Base-by-base conservation (phyloP, 2,329 filamentous ascomycete species). In the Pseudonectria buxi region DNA sequence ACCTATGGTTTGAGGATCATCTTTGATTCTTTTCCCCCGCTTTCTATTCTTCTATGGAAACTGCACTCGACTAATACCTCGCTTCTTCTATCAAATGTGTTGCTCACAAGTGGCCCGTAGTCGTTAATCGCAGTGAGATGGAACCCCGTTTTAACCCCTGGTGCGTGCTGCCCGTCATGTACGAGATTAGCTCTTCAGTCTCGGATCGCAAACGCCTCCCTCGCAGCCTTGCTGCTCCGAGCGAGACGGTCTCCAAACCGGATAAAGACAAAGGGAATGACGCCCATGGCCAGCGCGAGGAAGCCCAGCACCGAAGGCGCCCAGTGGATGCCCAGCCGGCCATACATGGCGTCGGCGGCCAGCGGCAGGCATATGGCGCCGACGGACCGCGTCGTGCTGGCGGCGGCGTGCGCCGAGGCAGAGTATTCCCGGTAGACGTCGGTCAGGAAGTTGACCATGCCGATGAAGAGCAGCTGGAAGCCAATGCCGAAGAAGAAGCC, bases 401-500 rank as follows among this genome's bases (percentile, higher is more conserved):
- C 50, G 3, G 58, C 58, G 2, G 56, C 58, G 4, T 56, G 54
- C 2, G 57, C 58, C n/a, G 58, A 61, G 4, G 58, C 58, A 2
- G 57, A 60, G n/a, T 49, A 43, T 18, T 57, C 48, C 4, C 48
- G 51, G 25, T 50, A 61, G 7, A 57, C 54, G 25, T 61, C 58
- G 2, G 55, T 61, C 25, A 61, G 35, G 38, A 59, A 61, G 36
- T 61, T 61, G 26, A 50, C 40, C 53, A 61, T 59, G 26, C 54
- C 55, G 49, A 61, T 58, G 43, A 60, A 61, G 7, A 60, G 39
- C 6, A 61, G 42, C 36, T 58, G 55, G 33, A 53, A 50, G 10
- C 58, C 58, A 7, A 49, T 36, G 6, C 64, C 63, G 29, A 69
- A 73, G 26, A 69, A 61, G 14, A 75, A 61, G 18, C 58, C 57